Conservation (phyloP, 202 grass and related monocot species). For the Hordeum pubiflorum region DNA sequence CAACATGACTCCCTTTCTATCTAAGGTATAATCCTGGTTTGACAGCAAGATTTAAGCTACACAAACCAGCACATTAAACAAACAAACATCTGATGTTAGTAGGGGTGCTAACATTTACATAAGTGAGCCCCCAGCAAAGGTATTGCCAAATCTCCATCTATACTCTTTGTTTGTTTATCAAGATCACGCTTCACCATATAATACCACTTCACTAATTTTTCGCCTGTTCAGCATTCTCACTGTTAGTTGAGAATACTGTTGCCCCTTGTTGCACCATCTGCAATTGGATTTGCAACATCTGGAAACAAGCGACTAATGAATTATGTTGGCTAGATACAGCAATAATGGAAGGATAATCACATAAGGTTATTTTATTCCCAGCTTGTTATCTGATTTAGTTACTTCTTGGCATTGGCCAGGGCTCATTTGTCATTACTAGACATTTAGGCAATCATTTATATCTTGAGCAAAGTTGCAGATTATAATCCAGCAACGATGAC, state of each 20-base stretch:
- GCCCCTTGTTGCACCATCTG: constrained; percentile 50
- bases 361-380: neutral
- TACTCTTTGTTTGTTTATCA: neutral
- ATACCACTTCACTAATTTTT: constrained; percentile 31
- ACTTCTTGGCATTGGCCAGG: neutral
- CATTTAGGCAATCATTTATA: neutral
- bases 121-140: constrained; percentile 13
- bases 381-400: neutral
- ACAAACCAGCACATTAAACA: neutral
- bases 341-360: neutral
- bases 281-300: constrained; percentile 66
- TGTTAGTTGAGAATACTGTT: constrained; percentile 19
- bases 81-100: constrained; percentile 14
- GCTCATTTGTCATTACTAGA: neutral
- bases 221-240: constrained; percentile 26
- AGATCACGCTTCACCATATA: constrained; percentile 17
- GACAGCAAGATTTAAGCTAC: neutral
- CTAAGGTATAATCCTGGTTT: neutral
- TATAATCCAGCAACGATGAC: neutral
- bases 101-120: constrained; percentile 10
- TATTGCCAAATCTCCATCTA: constrained; percentile 7
- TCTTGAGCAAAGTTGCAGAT: neutral
- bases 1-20: constrained; percentile 17
- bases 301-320: constrained; percentile 12
- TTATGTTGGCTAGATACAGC: neutral